Conservation (phyloP, 2,329 filamentous ascomycete genomes). For the Graphiopsis chlorocephala region DNA sequence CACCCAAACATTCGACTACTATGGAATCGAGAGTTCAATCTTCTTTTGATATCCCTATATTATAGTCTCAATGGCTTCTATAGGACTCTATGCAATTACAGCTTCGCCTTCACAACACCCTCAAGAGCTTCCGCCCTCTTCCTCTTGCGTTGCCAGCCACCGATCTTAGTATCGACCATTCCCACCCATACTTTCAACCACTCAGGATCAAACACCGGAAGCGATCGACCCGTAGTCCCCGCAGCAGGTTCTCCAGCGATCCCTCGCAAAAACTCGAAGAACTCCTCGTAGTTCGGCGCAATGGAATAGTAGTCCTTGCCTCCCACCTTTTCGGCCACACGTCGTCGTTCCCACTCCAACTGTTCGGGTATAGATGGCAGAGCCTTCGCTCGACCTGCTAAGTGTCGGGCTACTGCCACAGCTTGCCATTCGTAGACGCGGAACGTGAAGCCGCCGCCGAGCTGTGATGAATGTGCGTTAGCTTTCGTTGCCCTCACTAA, state of each 20-base stretch:
- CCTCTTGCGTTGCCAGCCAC: background rate
- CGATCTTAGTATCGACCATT: background rate
- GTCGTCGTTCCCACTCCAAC: background rate
- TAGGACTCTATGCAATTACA: background rate
- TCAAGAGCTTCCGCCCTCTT: background rate
- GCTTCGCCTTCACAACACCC: background rate
- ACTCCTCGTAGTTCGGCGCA: background rate
- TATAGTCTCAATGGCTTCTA: background rate
- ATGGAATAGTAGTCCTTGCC: background rate
- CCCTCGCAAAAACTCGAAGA: background rate
- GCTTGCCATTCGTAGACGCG: background rate
- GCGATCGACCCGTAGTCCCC: background rate
- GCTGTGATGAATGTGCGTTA: background rate
- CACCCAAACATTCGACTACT: background rate
- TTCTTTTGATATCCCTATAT: background rate
- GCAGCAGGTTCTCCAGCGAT: background rate
- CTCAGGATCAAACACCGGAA: background rate
- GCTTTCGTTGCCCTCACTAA: background rate
- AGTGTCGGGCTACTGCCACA: background rate
- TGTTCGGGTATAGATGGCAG: background rate
- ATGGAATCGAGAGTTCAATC: background rate
- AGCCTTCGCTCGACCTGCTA: background rate
- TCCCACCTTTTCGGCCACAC: background rate
- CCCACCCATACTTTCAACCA: background rate
- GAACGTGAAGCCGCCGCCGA: background rate